Evolutionary conservation across 352 stramenopile species (phyloP).

Genomic region (Ophiocytium majus): DNA sequence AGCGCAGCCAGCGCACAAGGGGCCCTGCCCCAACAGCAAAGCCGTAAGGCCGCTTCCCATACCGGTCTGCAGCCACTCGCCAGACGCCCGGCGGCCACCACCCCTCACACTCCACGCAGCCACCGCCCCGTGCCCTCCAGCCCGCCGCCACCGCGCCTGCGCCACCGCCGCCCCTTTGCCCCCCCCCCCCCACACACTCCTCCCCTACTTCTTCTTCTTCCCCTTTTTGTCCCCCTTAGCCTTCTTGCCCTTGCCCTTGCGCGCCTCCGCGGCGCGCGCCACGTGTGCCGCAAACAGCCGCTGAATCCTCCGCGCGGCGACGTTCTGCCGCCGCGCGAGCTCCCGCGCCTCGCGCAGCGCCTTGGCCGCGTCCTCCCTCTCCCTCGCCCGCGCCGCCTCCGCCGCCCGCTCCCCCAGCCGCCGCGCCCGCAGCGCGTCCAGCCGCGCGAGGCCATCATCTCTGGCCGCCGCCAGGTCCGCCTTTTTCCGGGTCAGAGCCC

Average conservation of each 20-base stretch:
- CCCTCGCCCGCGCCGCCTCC: constrained; percentile 34
- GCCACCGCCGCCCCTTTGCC: no score
- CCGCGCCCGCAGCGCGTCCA: constrained; percentile 35
- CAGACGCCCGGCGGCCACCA: no score
- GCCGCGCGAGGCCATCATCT: constrained; percentile 31
- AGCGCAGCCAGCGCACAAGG: no score
- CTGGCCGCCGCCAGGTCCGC: constrained; percentile 33
- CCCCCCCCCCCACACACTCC: no score
- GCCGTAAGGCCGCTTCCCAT: no score
- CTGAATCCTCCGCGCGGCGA: constrained; percentile 38
- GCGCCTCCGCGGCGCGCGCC: not conserved
- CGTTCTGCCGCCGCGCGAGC: constrained; percentile 31
- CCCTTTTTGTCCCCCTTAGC: constrained; percentile 23
- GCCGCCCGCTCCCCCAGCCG: constrained; percentile 26
- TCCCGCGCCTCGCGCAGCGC: constrained; percentile 26
- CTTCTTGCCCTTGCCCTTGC: constrained; percentile 37
- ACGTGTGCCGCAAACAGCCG: constrained; percentile 34
- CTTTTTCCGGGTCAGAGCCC: constrained; percentile 26
- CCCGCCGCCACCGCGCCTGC: no score
- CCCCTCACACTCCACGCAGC: no score
- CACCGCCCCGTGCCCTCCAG: no score
- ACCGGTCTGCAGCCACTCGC: no score
- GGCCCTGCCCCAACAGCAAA: no score
- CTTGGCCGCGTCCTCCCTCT: constrained; percentile 24
- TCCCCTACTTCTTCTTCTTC: constrained; percentile 48